Base-by-base conservation (phyloP, 352 stramenopile species). In the Phytopythium oedochilum region DNA sequence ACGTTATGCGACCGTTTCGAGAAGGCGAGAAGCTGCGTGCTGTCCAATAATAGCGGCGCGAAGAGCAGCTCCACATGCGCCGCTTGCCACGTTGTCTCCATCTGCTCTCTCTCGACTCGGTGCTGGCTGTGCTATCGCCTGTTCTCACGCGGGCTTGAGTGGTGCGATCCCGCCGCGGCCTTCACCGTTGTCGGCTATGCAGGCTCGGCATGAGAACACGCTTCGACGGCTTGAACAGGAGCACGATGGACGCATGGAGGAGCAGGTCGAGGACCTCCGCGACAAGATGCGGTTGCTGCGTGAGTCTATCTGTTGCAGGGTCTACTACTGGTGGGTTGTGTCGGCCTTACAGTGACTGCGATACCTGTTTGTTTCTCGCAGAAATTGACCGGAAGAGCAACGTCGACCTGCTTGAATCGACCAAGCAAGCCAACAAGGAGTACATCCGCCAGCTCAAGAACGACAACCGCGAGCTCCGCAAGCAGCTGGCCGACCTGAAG, bases 351-450 rank as follows among this genome's bases (percentile, higher is more conserved):
- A n/a, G 29, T 32, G 29, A 10, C 9, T 32, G 29, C 29, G 5
- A 22, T 43, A 25, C n/a, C 42, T 51, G 20, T 56, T 5, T 18
- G 7, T 54, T 49, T 42, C 48, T 36, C 26, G 17, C 59, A 94
- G 84, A 94, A 70, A 78, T 92, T n/a, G 83, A 93, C 53, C 75
- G 87, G 22, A 92, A 92, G 51, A 85, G 71, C 66, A 95, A 93
- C 51, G 81, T 96, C 23, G 79, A 93, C 52, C 42, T 88, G 44
- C 64, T 95, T 20, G 82, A 96, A 51, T 78, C 86, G 18, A 96
- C 76, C 58, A 97, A 97, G 49, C 78, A 91, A 48, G 89, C 86
- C 32, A 96, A 96, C 63, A 94, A 97, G 49, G 83, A 96, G 36
- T 94, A 95, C 54, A 90, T 93, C 54, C 75, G 78, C 14, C 68